phyloP scores from a whole-genome alignment of 768 basidiomycete genomes.

The Leccinellum albellum region DNA sequence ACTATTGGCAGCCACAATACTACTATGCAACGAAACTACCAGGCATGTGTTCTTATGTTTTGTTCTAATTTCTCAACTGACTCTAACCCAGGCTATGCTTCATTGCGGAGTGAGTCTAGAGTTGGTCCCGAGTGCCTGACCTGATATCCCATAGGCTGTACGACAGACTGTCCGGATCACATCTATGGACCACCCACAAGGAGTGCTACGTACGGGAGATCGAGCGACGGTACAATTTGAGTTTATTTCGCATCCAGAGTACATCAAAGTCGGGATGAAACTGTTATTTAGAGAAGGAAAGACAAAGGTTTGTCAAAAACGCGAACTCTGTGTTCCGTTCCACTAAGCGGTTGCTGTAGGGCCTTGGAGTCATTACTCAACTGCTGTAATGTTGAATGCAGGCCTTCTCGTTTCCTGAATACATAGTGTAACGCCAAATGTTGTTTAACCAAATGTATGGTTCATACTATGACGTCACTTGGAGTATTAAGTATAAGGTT shows the following conservation, averaged over 20 bases:
- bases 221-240: slow-evolving; percentile 92
- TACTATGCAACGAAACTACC: slow-evolving; percentile 89
- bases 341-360: slow-evolving; percentile 38
- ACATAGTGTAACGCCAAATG: not conserved
- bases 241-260: slow-evolving; percentile 90
- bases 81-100: slow-evolving; percentile 62
- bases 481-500: not conserved
- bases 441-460: not conserved
- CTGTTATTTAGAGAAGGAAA: slow-evolving; percentile 92
- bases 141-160: slow-evolving; percentile 54
- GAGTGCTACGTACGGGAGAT: slow-evolving; percentile 89
- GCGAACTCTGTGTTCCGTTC: not conserved
- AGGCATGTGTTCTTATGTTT: slow-evolving; percentile 44
- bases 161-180: slow-evolving; percentile 90
- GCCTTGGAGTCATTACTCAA: slow-evolving; percentile 72
- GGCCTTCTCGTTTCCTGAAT: too few relatives aligned
- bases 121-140: not conserved
- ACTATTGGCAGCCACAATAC: slow-evolving; percentile 71
- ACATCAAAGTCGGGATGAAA: slow-evolving; percentile 90
- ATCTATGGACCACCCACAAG: slow-evolving; percentile 87
- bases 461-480: slow-evolving; percentile 19
- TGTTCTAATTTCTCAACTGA: not conserved
- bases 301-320: slow-evolving; percentile 64
- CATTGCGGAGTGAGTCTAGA: slow-evolving; percentile 70
- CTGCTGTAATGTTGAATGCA: slow-evolving; percentile 40